Percentiles rank a stretch among this genome's conserved stretches.
These are phyloP conservation scores for Hypoxylon intermedium DNA, from an alignment of 495 filamentous ascomycete species.

Conservation along the genomic window DNA sequence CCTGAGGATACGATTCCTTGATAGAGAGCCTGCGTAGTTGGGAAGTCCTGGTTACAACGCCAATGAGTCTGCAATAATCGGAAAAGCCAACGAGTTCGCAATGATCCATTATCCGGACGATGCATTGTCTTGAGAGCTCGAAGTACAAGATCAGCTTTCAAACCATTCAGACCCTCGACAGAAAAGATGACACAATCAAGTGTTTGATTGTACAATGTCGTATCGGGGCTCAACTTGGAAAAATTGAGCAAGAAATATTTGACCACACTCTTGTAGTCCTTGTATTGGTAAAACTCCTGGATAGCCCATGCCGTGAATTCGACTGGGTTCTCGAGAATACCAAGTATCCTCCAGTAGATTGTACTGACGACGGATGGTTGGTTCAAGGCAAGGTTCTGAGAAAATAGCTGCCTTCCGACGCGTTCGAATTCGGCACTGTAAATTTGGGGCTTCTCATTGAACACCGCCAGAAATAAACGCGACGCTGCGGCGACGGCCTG, in stretches of 20 bases:
- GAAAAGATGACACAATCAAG: constrained; percentile 39
- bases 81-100: constrained; percentile 45
- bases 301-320: constrained; percentile 39
- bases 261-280: constrained; percentile 44
- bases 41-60: constrained; percentile 35
- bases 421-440: constrained; percentile 19
- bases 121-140: constrained; percentile 27
- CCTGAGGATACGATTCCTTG: constrained; percentile 21
- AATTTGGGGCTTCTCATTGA: constrained; percentile 36
- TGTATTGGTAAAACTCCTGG: constrained; percentile 32
- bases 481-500: constrained; percentile 37
- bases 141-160: constrained; percentile 38
- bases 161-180: constrained; percentile 38
- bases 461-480: constrained; percentile 46
- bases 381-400: constrained; percentile 27
- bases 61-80: constrained; percentile 44
- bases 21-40: constrained; percentile 40
- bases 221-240: constrained; percentile 34
- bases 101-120: constrained; percentile 11
- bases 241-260: constrained; percentile 44
- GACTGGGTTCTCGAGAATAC: constrained; percentile 11
- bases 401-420: constrained; percentile 45
- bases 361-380: constrained; percentile 24
- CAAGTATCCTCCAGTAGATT: constrained; percentile 45
- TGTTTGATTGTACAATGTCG: constrained; percentile 26